Conservation (phyloP, 1,139 yeast species). For the Magnusiomyces clavatus region DNA sequence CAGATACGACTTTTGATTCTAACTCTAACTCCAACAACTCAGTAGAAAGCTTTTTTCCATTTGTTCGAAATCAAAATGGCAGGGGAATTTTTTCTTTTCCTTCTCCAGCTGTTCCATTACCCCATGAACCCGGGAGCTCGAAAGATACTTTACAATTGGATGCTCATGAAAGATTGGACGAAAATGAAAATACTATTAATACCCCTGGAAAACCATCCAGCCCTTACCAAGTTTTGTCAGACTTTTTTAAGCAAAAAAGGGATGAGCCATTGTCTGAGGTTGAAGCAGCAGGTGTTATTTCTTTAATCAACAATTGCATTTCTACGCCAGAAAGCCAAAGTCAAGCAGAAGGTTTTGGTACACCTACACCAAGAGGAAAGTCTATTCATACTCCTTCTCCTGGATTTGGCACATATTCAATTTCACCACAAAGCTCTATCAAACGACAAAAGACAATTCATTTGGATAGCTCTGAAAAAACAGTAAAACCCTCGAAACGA, state of each 20-base stretch:
- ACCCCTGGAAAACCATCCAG: neutral
- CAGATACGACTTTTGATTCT: too few relatives aligned
- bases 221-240: conserved; percentile 9
- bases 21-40: too few relatives aligned
- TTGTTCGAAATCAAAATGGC: neutral
- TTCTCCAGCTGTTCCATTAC: neutral
- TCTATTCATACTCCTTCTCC: conserved; percentile 2
- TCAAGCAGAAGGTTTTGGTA: too few relatives aligned
- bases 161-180: neutral
- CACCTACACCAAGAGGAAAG: too few relatives aligned
- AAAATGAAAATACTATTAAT: neutral
- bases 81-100: conserved; percentile 3
- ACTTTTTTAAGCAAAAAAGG: conserved; percentile 10
- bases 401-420: neutral
- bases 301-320: conserved; percentile 1
- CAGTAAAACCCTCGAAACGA: neutral
- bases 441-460: neutral
- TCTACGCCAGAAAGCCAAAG: neutral
- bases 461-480: neutral
- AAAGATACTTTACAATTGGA: too few relatives aligned
- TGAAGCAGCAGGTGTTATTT: conserved; percentile 10
- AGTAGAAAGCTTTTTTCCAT: neutral
- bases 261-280: conserved; percentile 6
- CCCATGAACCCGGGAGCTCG: too few relatives aligned
- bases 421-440: neutral